phyloP scores from a whole-genome alignment of 306 rosid genomes.

The Amphicarpaea edgeworthii region DNA sequence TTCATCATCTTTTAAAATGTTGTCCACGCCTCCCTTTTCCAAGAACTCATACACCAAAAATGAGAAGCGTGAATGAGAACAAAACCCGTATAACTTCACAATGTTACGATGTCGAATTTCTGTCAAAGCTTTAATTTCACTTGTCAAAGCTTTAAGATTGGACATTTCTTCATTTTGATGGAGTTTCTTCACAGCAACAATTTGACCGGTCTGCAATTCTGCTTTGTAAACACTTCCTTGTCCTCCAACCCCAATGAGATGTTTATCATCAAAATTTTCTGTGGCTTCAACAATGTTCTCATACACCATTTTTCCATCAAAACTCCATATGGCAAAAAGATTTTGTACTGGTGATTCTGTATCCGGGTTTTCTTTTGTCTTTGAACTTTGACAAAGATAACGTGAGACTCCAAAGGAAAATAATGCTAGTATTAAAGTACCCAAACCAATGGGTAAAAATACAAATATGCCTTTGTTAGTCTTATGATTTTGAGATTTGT shows the following conservation, averaged over 20 bases:
- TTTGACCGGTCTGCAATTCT: constrained; percentile 11
- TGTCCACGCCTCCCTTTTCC: constrained; percentile 24
- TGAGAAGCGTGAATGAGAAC: neutral
- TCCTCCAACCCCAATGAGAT: constrained; percentile 2
- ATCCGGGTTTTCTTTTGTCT: neutral
- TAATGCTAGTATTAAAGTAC: neutral
- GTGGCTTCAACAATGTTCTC: constrained; percentile 32
- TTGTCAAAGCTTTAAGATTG: neutral
- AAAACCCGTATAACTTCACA: constrained; percentile 27
- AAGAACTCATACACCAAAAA: constrained; percentile 38
- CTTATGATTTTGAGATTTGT: neutral
- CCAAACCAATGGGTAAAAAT: constrained; percentile 4
- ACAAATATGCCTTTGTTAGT: neutral
- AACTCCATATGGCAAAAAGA: constrained; percentile 40
- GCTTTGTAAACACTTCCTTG: constrained; percentile 37
- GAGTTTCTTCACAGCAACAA: constrained; percentile 45
- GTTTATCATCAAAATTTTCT: neutral
- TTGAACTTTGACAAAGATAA: neutral
- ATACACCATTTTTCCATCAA: constrained; percentile 20
- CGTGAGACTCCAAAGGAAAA: neutral
- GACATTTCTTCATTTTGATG: constrained; percentile 13
- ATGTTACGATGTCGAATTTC: constrained; percentile 42
- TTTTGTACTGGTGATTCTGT: neutral
- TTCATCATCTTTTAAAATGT: constrained; percentile 21
- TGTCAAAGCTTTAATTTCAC: constrained; percentile 34